Conservation (phyloP, 768 basidiomycete species). For the Pleurotus platypus region DNA sequence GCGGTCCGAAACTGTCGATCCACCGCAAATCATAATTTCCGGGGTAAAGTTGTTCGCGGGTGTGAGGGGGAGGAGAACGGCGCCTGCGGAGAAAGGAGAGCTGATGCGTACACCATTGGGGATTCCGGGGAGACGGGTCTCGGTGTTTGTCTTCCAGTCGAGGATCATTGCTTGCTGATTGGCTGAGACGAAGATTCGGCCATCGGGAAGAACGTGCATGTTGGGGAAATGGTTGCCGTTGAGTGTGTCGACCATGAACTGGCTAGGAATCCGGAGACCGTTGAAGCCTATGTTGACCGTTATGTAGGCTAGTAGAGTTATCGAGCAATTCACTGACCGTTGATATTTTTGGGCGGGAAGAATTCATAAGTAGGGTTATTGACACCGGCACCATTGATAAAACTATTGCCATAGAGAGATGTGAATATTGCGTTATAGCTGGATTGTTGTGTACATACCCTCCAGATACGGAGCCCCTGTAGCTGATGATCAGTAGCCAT, state of each 20-base stretch:
- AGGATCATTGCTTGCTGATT: constrained; percentile 40
- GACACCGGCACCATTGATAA: constrained; percentile 61
- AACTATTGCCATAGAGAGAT: constrained; percentile 29
- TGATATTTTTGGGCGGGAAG: constrained; percentile 35
- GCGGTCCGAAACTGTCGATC: constrained; percentile 29
- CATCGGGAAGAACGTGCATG: constrained; percentile 34
- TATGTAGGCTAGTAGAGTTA: constrained; percentile 11
- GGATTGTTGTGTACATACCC: constrained; percentile 7
- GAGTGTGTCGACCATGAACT: constrained; percentile 12
- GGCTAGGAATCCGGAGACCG: constrained; percentile 14
- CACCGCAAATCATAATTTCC: constrained; percentile 46
- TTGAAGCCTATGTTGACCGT: constrained; percentile 13
- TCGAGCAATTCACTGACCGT: constrained; percentile 26
- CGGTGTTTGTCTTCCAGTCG: constrained; percentile 33
- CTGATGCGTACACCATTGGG: constrained; percentile 42
- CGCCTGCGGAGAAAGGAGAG: constrained; percentile 36
- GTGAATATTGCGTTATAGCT: background rate
- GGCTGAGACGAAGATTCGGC: constrained; percentile 36
- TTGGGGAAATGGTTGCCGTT: constrained; percentile 19
- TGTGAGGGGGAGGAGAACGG: constrained; percentile 31
- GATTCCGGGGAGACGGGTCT: constrained; percentile 36
- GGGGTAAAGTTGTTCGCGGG: constrained; percentile 36
- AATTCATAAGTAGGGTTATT: constrained; percentile 56
- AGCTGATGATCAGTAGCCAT: background rate
- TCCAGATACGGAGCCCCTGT: constrained; percentile 10